Percentiles rank a stretch among this genome's conserved stretches.
These are phyloP conservation scores for Flaveria bidentis DNA, from an alignment of 129 eudicot species.

Conservation along the genomic window DNA sequence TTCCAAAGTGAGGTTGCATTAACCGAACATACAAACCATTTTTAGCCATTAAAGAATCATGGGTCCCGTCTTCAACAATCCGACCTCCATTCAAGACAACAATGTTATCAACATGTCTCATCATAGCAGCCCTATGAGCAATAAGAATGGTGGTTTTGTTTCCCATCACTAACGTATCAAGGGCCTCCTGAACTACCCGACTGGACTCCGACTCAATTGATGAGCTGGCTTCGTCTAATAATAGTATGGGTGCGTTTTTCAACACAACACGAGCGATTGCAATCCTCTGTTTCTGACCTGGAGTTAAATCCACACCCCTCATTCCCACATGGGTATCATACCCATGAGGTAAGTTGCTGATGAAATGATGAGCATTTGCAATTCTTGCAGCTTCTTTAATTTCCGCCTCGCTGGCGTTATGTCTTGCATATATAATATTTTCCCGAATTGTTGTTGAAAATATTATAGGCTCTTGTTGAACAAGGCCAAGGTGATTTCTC, in stretches of 20 bases:
- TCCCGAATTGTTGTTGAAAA: conserved; percentile 91
- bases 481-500: conserved; percentile 88
- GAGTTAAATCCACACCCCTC: conserved; percentile 95
- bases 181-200: conserved; percentile 96
- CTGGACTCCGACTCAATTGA: conserved; percentile 93
- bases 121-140: conserved; percentile 97
- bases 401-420: conserved; percentile 95
- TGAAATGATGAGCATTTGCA: conserved; percentile 96
- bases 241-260: conserved; percentile 87
- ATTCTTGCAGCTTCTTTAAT: conserved; percentile 96
- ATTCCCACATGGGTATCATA: conserved; percentile 97
- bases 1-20: conserved; percentile 94
- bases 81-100: conserved; percentile 93
- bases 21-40: conserved; percentile 85
- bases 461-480: conserved; percentile 94
- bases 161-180: conserved; percentile 96
- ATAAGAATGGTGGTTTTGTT: conserved; percentile 88
- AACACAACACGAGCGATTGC: conserved; percentile 94
- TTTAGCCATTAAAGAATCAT: conserved; percentile 71
- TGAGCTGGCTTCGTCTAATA: conserved; percentile 95
- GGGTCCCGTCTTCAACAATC: conserved; percentile 90
- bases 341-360: conserved; percentile 93
- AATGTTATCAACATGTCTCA: conserved; percentile 95
- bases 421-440: conserved; percentile 92
- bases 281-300: conserved; percentile 95